A percentile compares a stretch with the other conserved stretches of the same genome.
Conservation (phyloP, 768 basidiomycete genomes). For the Boletus bicolor region DNA sequence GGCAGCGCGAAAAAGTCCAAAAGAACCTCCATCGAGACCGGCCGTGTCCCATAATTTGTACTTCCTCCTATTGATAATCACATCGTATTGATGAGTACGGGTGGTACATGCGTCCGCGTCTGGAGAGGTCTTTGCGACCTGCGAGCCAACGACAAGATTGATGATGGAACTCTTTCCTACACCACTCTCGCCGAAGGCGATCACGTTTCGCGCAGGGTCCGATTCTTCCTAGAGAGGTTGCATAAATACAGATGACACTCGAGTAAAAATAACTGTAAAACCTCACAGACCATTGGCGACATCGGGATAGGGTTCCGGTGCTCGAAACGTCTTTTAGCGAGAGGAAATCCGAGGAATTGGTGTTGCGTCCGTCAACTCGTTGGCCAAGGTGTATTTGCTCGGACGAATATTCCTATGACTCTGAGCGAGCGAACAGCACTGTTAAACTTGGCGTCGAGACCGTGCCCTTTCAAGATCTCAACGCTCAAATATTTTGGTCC, state of each 20-base stretch:
- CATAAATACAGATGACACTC: background rate
- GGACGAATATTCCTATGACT: background rate
- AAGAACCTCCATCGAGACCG: constrained; percentile 35
- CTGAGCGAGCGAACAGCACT: background rate
- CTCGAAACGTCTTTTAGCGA: background rate
- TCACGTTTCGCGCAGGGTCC: constrained; percentile 28
- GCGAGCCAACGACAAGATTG: constrained; percentile 35
- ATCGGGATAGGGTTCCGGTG: background rate
- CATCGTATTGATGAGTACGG: constrained; percentile 23
- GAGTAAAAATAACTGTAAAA: background rate
- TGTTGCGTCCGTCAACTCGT: background rate
- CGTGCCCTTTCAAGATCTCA: background rate
- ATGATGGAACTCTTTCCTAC: constrained; percentile 43
- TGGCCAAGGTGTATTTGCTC: background rate
- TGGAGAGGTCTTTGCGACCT: constrained; percentile 31
- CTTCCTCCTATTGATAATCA: constrained; percentile 15
- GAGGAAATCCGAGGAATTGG: background rate
- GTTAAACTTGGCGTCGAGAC: background rate
- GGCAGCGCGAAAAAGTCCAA: constrained; percentile 23
- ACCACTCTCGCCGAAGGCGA: constrained; percentile 46
- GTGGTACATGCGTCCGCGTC: constrained; percentile 38
- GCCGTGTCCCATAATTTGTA: constrained; percentile 34
- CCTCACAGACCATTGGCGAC: constrained; percentile 14
- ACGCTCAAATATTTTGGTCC: background rate
- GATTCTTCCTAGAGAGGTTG: constrained; percentile 3